phyloP scores from a whole-genome alignment of 2,329 filamentous ascomycete species.

The Botrytis cinerea region DNA sequence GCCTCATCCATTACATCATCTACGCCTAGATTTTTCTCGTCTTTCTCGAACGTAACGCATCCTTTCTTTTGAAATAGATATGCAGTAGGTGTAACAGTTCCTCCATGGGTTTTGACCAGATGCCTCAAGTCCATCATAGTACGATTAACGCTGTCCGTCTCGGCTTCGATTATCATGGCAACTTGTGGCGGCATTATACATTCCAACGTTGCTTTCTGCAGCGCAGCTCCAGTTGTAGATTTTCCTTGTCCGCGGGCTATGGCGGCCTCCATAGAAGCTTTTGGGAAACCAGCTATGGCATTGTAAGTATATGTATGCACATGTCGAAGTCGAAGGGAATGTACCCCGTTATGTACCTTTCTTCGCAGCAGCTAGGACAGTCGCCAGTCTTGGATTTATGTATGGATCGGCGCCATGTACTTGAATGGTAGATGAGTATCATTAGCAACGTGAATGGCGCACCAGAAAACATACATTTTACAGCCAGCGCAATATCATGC shows the following conservation, averaged over 20 bases:
- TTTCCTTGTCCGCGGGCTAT: conserved; percentile 87
- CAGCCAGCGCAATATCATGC: conserved; percentile 72
- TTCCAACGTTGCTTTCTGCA: conserved; percentile 81
- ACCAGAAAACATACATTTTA: conserved; percentile 60
- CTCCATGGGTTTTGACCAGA: conserved; percentile 71
- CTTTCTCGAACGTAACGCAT: conserved; percentile 66
- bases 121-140: conserved; percentile 71
- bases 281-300: conserved; percentile 69
- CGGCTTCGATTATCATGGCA: conserved; percentile 79
- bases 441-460: conserved; percentile 12
- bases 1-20: conserved; percentile 78
- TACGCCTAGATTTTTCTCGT: conserved; percentile 50
- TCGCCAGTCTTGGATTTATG: conserved; percentile 74
- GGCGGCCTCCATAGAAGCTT: conserved; percentile 79
- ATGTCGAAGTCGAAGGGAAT: conserved; percentile 29
- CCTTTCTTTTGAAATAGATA: conserved; percentile 88
- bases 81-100: conserved; percentile 68
- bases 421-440: conserved; percentile 41
- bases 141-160: conserved; percentile 78
- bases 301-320: conserved; percentile 31
- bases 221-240: conserved; percentile 69
- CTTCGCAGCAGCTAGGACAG: conserved; percentile 74
- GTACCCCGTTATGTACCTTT: conserved; percentile 55
- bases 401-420: conserved; percentile 75
- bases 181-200: conserved; percentile 71